These are phyloP conservation scores for Peltaster fructicola DNA, from an alignment of 2,329 filamentous ascomycete genomes.

Conservation along the genomic window DNA sequence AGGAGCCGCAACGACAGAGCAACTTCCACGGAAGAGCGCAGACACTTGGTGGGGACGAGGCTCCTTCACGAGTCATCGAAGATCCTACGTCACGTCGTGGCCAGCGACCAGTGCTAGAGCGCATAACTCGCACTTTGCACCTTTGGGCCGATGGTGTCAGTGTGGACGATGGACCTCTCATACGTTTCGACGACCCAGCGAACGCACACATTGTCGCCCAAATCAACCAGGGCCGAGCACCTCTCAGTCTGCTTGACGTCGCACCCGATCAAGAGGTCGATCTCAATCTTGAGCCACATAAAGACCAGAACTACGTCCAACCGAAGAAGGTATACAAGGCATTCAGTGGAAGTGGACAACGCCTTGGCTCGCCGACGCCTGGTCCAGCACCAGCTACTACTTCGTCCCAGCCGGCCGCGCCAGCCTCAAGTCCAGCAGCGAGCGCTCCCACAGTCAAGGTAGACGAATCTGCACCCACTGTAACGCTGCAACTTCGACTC, in stretches of 20 bases:
- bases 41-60: conserved; percentile 62
- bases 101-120: conserved; percentile 18
- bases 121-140: conserved; percentile 53
- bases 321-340: conserved; percentile 62
- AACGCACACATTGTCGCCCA: conserved; percentile 56
- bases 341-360: conserved; percentile 53
- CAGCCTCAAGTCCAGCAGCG: conserved; percentile 14
- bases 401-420: conserved; percentile 11
- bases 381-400: conserved; percentile 29
- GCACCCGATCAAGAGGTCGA: conserved; percentile 58
- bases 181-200: conserved; percentile 60
- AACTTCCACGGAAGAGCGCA: conserved; percentile 53
- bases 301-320: conserved; percentile 54
- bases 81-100: conserved; percentile 30
- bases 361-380: conserved; percentile 62
- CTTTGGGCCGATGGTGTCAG: conserved; percentile 76
- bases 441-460: conserved; percentile 30
- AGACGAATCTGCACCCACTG: conserved; percentile 47
- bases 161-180: conserved; percentile 62
- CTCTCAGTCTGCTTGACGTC: conserved; percentile 62
- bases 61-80: conserved; percentile 49
- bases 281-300: conserved; percentile 56
- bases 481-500: conserved; percentile 60
- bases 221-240: conserved; percentile 61
- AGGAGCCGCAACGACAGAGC: conserved; percentile 18